These are phyloP conservation scores for Hypsizygus marmoreus DNA, from an alignment of 768 basidiomycete species.

Conservation along the genomic window DNA sequence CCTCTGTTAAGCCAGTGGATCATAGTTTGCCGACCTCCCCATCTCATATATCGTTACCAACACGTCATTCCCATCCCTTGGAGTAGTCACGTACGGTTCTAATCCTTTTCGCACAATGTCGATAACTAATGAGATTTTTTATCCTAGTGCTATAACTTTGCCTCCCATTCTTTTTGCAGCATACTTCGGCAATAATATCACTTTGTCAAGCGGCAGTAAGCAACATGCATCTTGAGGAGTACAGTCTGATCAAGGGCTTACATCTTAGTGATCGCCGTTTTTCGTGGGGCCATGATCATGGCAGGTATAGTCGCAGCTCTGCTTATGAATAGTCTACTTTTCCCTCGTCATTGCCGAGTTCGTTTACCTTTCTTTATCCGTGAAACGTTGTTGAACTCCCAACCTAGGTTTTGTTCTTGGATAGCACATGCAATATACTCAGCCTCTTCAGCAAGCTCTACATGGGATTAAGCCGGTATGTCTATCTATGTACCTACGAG, in stretches of 20 bases:
- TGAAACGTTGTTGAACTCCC: background rate
- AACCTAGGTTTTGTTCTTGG: conserved; percentile 42
- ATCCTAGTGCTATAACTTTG: conserved; percentile 42
- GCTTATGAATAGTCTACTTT: conserved; percentile 43
- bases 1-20: no score
- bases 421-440: conserved; percentile 37
- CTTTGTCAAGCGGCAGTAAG: conserved; percentile 31
- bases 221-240: conserved; percentile 1
- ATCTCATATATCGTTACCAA: conserved; percentile 46
- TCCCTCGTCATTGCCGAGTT: conserved; percentile 49
- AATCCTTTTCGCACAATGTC: background rate
- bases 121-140: conserved; percentile 2
- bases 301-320: conserved; percentile 48
- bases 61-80: conserved; percentile 39
- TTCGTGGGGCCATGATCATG: conserved; percentile 43
- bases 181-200: conserved; percentile 28
- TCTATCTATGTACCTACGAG: background rate
- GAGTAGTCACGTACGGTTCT: conserved; percentile 43
- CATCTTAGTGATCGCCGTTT: conserved; percentile 36
- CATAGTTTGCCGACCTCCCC: conserved; percentile 46
- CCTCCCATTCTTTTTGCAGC: conserved; percentile 39
- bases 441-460: conserved; percentile 45
- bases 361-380: conserved; percentile 8
- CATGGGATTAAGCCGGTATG: conserved; percentile 42
- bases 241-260: background rate